Evolutionary conservation across 228 moss, liverwort and hornwort genomes (phyloP).

Genomic region (Sphagnum fallax): DNA sequence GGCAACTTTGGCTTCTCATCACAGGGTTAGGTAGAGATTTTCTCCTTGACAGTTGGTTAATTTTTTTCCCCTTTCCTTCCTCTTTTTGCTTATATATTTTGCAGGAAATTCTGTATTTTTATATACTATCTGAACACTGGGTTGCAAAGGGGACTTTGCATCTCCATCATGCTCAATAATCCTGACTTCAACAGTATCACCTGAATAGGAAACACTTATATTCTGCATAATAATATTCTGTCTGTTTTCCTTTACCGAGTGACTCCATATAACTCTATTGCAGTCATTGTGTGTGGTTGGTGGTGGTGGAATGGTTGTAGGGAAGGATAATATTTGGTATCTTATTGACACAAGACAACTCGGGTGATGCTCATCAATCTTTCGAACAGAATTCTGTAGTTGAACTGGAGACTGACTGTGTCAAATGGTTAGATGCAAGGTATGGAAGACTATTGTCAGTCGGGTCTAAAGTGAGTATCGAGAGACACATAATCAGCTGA

Average conservation of each 20-base stretch:
- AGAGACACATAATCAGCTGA: slow-evolving; percentile 1
- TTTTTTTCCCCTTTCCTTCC: background rate
- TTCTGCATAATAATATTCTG: too few species aligned
- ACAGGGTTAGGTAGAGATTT: slow-evolving; percentile 42
- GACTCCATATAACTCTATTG: background rate
- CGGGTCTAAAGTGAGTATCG: slow-evolving; percentile 31
- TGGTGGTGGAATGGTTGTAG: slow-evolving; percentile 9
- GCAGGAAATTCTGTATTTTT: background rate
- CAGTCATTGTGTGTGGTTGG: background rate
- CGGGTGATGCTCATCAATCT: background rate
- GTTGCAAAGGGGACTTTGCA: background rate
- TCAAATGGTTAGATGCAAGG: slow-evolving; percentile 29
- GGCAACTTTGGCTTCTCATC: slow-evolving; percentile 82
- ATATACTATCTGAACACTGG: background rate
- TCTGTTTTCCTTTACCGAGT: background rate
- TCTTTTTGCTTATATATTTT: background rate
- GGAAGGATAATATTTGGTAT: slow-evolving; percentile 80
- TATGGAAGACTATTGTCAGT: slow-evolving; percentile 36
- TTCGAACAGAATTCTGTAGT: slow-evolving; percentile 7
- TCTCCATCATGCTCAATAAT: background rate
- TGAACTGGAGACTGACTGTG: slow-evolving; percentile 17
- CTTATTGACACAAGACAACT: slow-evolving; percentile 57
- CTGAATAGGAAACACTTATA: background rate
- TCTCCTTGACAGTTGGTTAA: too few species aligned
- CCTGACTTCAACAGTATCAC: background rate